Evolutionary conservation across 1,139 yeast species (phyloP).

Genomic region (Arxiozyma bovina): DNA sequence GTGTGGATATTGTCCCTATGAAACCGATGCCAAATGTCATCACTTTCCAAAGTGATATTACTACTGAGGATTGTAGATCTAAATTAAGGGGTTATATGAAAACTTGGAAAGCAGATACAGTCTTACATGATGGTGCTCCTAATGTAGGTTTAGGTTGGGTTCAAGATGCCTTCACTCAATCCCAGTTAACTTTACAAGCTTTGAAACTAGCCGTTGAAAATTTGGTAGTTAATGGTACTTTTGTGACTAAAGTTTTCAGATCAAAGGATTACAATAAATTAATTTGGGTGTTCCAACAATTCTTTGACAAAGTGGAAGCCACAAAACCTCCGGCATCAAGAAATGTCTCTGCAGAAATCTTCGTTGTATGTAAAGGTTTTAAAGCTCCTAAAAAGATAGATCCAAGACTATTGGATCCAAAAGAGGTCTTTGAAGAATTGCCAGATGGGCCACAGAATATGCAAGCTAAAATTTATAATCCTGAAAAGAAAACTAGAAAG

Average conservation of each 20-base stretch:
- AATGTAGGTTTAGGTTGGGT: slow-evolving; percentile 99
- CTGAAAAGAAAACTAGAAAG: slow-evolving; percentile 80
- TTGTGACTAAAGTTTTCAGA: slow-evolving; percentile 92
- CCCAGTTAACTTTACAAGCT: slow-evolving; percentile 89
- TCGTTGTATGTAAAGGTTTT: slow-evolving; percentile 91
- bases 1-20: slow-evolving; percentile 96
- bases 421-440: slow-evolving; percentile 87
- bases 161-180: slow-evolving; percentile 97
- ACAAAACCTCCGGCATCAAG: slow-evolving; percentile 98
- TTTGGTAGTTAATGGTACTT: slow-evolving; percentile 86
- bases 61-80: slow-evolving; percentile 95
- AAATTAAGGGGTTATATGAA: slow-evolving; percentile 90
- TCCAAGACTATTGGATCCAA: slow-evolving; percentile 85
- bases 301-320: slow-evolving; percentile 93
- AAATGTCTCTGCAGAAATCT: slow-evolving; percentile 97
- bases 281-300: slow-evolving; percentile 94
- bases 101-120: slow-evolving; percentile 98
- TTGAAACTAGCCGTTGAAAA: slow-evolving; percentile 93
- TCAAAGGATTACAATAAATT: slow-evolving; percentile 95
- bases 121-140: slow-evolving; percentile 99
- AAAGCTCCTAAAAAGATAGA: slow-evolving; percentile 94
- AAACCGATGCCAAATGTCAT: slow-evolving; percentile 89
- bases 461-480: slow-evolving; percentile 88
- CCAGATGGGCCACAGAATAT: slow-evolving; percentile 69
- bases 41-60: slow-evolving; percentile 92